Evolutionary conservation across 2,329 filamentous ascomycete genomes (phyloP), one percentile per base, ranked within the genome.

Genomic region (Ceratocystis alfenasii): DNA sequence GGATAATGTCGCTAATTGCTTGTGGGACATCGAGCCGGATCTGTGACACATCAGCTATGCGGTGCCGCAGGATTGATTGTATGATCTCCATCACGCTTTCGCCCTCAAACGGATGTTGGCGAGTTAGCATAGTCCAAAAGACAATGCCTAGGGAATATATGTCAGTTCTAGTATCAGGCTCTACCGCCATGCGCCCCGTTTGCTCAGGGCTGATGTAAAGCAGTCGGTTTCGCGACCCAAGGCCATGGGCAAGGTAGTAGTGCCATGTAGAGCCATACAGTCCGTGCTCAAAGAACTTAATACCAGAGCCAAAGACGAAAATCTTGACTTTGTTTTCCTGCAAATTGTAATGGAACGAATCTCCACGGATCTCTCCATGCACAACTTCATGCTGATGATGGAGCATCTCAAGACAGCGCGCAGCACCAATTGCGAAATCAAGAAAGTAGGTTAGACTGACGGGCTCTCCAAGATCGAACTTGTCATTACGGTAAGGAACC

Each of bases 141-240:
- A 96, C 75, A 48, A 96, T 86, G 3, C 93, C 93, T 0, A 96
- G 78, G 0, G 90, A 92, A 76, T 96, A 96, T 41, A 96, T 95
- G 74, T 97, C 93, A 17, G 93, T 96, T 50, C 93, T 84, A 55
- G 84, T 89, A 75, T 96, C 93, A 1, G 93, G 93, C 74, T 96
- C 92, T 2, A 89, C 90, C 2, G 91, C 89, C 82, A 96, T 88
- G 22, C 93, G 86, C 15, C 93, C 93, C 1, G 93, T 96, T 77
- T 96, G 93, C 73, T 97, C 93, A 0, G 93, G 92, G 60, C 91
- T 93, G 73, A 96, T 95, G 73, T 90, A 96, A 63, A 92, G 85
- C 22, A 97, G 79, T 75, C 95, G 96, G 72, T 92, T 87, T 75
- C 90, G 91, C 50, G 91, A 89, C 1, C 92, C 92, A 6, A 91